phyloP scores from a whole-genome alignment of 495 filamentous ascomycete species.

The Zalerion maritima region DNA sequence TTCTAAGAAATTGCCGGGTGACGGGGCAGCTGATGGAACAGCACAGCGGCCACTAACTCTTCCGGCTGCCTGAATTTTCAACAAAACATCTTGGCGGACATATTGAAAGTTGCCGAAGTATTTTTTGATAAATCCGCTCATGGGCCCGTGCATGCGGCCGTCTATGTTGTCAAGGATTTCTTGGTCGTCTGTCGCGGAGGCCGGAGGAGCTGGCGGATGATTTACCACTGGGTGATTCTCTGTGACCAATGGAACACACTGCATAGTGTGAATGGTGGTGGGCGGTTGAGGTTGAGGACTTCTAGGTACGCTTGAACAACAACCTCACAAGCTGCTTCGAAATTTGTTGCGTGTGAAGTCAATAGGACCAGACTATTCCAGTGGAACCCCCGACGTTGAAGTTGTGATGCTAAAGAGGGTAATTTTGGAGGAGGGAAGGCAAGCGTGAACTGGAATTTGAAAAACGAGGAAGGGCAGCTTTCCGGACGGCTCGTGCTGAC shows the following conservation, averaged over 20 bases:
- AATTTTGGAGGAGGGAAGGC: no score
- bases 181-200: slow-evolving; percentile 9
- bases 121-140: slow-evolving; percentile 13
- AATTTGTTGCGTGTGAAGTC: no score
- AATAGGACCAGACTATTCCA: no score
- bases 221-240: slow-evolving; percentile 6
- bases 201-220: slow-evolving; percentile 5
- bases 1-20: slow-evolving; percentile 9
- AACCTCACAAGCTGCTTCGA: no score
- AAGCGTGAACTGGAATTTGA: no score
- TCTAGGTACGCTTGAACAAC: no score
- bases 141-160: slow-evolving; percentile 13
- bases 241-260: slow-evolving; percentile 4
- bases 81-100: slow-evolving; percentile 6
- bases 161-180: slow-evolving; percentile 16
- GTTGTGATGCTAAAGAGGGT: no score
- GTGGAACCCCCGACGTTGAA: no score
- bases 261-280: no score
- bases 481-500: no score
- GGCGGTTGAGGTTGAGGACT: no score
- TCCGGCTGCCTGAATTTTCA: slow-evolving; percentile 8
- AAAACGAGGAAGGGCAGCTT: no score
- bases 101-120: slow-evolving; percentile 12
- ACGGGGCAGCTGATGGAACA: slow-evolving; percentile 8
- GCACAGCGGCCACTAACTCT: slow-evolving; percentile 5